These are phyloP conservation scores for Neopestalotiopsis rosae DNA, from an alignment of 2,329 filamentous ascomycete species.

Conservation along the genomic window DNA sequence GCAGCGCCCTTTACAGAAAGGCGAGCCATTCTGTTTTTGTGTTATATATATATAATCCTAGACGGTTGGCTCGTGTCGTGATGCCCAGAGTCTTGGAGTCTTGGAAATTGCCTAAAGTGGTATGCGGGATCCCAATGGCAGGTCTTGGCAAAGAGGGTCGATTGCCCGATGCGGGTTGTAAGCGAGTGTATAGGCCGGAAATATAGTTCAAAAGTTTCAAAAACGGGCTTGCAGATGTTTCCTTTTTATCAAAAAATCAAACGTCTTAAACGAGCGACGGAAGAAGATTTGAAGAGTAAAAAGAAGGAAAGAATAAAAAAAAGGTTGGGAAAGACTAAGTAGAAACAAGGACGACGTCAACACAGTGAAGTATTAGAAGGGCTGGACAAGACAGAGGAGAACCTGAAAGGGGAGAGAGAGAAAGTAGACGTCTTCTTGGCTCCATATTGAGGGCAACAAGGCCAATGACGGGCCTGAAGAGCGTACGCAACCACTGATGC, in stretches of 20 bases:
- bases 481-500: conserved; percentile 4
- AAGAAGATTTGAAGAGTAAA: conserved; percentile 4
- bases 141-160: conserved; percentile 16
- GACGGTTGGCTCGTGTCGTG: conserved; percentile 7
- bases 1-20: conserved; percentile 7
- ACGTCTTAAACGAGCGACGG: conserved; percentile 11
- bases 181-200: neutral
- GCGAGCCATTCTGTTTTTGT: neutral
- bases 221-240: neutral
- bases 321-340: neutral
- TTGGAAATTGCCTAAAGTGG: conserved; percentile 14
- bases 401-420: conserved; percentile 3
- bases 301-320: neutral
- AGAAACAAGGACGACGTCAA: neutral
- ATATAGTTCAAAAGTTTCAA: neutral
- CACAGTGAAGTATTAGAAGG: conserved; percentile 8
- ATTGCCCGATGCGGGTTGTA: neutral
- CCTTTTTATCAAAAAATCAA: neutral
- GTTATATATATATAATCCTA: neutral
- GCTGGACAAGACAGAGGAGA: neutral
- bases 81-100: conserved; percentile 9
- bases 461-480: conserved; percentile 1
- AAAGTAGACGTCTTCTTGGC: neutral
- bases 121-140: conserved; percentile 9
- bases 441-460: neutral